Evolutionary conservation across 345 rosid genomes (phyloP), one percentile per base, ranked within the genome.

Genomic region (Pelargonium nanum): DNA sequence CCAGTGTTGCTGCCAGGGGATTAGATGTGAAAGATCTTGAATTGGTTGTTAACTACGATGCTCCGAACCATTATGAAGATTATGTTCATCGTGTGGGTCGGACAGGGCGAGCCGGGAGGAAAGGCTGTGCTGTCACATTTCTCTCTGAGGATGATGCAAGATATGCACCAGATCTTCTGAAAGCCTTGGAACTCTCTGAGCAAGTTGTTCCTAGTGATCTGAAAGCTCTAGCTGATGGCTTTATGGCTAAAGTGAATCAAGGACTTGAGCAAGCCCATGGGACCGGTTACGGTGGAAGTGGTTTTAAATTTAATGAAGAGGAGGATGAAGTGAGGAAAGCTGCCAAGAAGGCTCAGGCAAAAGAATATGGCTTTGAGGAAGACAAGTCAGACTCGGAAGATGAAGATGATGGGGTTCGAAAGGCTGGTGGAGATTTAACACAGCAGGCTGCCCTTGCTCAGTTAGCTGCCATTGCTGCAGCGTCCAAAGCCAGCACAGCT

Each of bases 61-160:
- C 71, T 24, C 99, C 97, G 17, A 89, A 93, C 64, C 99, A 93
- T 75, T 89, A 89, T 63, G 96, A 93, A 74, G 97, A 89, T 74
- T 89, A 87, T 75, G 99, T 89, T 63, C 97, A 89, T 74, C 94
- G 90, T n/a, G 97, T 87, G 62, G 96, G 97, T 61, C 82, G 99
- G 74, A 93, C 99, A 24, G 99, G 96, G 62, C 80, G 99, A 68
- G 96, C 99, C 60, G 97, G 99, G 26, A 75, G 88, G 59, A 89
- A 85, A 68, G 99, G 99, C 60, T 89, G 96, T 75, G 97, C 94
- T 48, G 80, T 89, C 66, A 93, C 99, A 62, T 93, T 89, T 74
- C 83, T 89, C 59, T 85, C 96, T 1, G 90, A 89, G 74, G 94
- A 87, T 4, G 96, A 93, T 77, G 89, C 87, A 22, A 85, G 83